A percentile compares a stretch with the other conserved stretches of the same genome.
phyloP scores from a whole-genome alignment of 2,329 filamentous ascomycete species.

The Aureobasidium lini region DNA sequence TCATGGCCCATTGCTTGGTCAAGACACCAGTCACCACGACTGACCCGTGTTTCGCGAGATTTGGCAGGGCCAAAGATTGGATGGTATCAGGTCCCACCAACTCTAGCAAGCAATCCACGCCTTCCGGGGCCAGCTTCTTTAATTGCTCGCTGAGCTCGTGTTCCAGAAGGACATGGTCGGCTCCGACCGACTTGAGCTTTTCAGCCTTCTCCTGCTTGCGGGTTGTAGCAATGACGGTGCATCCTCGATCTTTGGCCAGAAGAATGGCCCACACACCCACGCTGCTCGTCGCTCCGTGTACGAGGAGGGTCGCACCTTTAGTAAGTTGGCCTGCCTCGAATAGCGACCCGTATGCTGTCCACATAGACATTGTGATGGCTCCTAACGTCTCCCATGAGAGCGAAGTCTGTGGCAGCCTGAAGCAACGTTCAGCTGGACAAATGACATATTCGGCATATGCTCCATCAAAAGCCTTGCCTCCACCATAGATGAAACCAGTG shows the following conservation, averaged over 20 bases:
- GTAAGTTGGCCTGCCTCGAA: not conserved
- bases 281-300: conserved; percentile 8
- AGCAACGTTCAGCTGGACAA: conserved; percentile 1
- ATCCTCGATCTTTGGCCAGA: conserved; percentile 5
- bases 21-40: conserved; percentile 13
- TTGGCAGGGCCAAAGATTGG: not conserved
- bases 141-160: not conserved
- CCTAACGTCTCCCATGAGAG: conserved; percentile 4
- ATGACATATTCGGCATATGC: conserved; percentile 13
- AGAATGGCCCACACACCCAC: conserved; percentile 13
- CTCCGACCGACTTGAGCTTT: conserved; percentile 1
- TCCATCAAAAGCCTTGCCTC: conserved; percentile 13
- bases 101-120: conserved; percentile 10
- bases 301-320: not conserved
- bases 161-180: conserved; percentile 14
- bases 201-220: conserved; percentile 7
- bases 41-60: conserved; percentile 6
- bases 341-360: conserved; percentile 8
- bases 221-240: conserved; percentile 14
- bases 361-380: conserved; percentile 10
- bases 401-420: conserved; percentile 2
- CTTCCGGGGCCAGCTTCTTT: not conserved
- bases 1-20: conserved; percentile 7
- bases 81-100: conserved; percentile 8
- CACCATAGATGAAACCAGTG: conserved; percentile 12